phyloP scores from a whole-genome alignment of 768 basidiomycete genomes.

The Mycena maculata region DNA sequence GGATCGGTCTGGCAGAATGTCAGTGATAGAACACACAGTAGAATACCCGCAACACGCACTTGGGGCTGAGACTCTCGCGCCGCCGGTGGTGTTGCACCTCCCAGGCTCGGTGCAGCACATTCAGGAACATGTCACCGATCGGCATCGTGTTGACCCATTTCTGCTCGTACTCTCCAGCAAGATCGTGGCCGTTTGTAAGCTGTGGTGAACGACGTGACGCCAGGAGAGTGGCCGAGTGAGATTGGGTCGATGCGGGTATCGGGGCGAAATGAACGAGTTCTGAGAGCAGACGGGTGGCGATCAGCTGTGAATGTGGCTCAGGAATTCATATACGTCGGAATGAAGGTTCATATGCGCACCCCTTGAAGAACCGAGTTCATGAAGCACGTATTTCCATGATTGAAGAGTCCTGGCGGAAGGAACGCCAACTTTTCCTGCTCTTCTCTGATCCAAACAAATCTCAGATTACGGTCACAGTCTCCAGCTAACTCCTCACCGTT shows the following conservation, averaged over 20 bases:
- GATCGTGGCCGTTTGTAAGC: constrained; percentile 73
- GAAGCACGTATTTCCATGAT: constrained; percentile 93
- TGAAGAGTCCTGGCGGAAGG: constrained; percentile 79
- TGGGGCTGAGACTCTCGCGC: constrained; percentile 71
- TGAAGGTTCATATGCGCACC: constrained; percentile 63
- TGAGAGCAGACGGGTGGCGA: constrained; percentile 72
- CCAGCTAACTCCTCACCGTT: constrained; percentile 19
- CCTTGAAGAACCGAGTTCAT: constrained; percentile 96
- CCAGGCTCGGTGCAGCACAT: constrained; percentile 73
- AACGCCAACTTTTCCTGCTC: constrained; percentile 69
- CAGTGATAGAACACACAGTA: constrained; percentile 7
- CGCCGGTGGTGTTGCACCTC: constrained; percentile 62
- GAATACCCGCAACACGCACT: constrained; percentile 55
- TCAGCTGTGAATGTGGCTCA: constrained; percentile 57
- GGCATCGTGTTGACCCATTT: constrained; percentile 72
- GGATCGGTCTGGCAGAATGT: constrained; percentile 61
- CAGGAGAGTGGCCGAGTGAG: constrained; percentile 52
- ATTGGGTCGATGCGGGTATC: constrained; percentile 56
- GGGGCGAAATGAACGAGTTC: constrained; percentile 68
- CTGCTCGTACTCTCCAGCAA: constrained; percentile 63
- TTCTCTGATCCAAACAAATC: constrained; percentile 50
- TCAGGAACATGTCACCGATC: constrained; percentile 75
- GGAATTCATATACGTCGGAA: constrained; percentile 26
- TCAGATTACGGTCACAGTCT: neutral
- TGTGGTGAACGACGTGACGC: constrained; percentile 69